phyloP scores from a whole-genome alignment of 1,139 yeast genomes.

The Candida tropicalis region DNA sequence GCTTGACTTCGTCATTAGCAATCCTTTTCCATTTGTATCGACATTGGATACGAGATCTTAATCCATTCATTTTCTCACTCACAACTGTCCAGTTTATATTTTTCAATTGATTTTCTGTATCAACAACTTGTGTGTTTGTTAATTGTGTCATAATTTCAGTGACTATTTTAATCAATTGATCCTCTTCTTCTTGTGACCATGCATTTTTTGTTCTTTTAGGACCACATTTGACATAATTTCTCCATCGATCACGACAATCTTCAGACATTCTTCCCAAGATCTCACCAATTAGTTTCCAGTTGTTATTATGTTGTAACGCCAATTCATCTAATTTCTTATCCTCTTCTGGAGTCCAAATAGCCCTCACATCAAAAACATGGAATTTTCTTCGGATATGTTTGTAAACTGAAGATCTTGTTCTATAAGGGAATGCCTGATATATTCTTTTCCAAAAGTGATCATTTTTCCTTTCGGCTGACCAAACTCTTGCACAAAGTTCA shows the following conservation, averaged over 20 bases:
- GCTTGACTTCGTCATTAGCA: conserved; percentile 57
- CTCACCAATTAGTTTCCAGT: conserved; percentile 84
- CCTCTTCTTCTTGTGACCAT: conserved; percentile 81
- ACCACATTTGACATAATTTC: conserved; percentile 93
- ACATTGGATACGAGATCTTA: conserved; percentile 88
- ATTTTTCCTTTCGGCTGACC: conserved; percentile 83
- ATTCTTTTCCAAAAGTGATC: conserved; percentile 89
- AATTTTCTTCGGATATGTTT: conserved; percentile 90
- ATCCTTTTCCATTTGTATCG: conserved; percentile 92
- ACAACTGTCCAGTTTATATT: conserved; percentile 86
- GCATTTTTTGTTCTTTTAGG: conserved; percentile 68
- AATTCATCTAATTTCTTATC: conserved; percentile 66
- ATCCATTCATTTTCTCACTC: conserved; percentile 86
- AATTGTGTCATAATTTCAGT: conserved; percentile 32
- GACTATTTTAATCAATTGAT: conserved; percentile 58
- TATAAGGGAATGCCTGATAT: conserved; percentile 74
- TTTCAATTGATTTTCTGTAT: conserved; percentile 5
- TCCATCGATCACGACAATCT: conserved; percentile 94
- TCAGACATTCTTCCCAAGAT: conserved; percentile 92
- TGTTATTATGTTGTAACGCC: conserved; percentile 70
- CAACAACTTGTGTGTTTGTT: conserved; percentile 21
- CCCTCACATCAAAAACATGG: conserved; percentile 83
- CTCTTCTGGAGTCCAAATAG: conserved; percentile 85
- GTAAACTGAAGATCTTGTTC: conserved; percentile 86
- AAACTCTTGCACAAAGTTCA: conserved; percentile 78